Percentiles rank a stretch among this genome's conserved stretches.
These are phyloP conservation scores for Epichloe gansuensis DNA, from an alignment of 2,329 filamentous ascomycete genomes.

Conservation along the genomic window DNA sequence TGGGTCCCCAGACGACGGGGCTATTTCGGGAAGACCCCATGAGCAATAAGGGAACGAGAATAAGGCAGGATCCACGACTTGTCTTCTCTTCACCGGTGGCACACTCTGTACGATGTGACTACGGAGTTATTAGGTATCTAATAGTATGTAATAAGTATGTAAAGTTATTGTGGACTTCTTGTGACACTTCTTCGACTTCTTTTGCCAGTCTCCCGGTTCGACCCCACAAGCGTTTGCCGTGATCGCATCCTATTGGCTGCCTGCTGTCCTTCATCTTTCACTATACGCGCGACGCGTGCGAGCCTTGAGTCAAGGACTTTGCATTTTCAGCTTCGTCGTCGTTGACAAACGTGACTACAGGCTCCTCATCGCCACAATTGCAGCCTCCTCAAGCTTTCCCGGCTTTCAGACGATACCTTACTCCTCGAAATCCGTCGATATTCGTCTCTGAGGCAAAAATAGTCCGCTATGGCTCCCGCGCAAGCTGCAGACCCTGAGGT, in stretches of 20 bases:
- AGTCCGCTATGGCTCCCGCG: constrained; percentile 21
- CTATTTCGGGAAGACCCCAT: constrained; percentile 23
- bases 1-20: constrained; percentile 23
- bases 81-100: too few species aligned
- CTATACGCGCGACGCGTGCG: constrained; percentile 28
- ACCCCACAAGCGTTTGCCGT: neutral
- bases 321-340: constrained; percentile 5
- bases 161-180: too few species aligned
- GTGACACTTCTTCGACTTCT: neutral
- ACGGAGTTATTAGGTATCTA: too few species aligned
- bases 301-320: neutral
- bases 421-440: neutral
- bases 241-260: neutral
- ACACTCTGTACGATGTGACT: too few species aligned
- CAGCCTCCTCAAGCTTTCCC: neutral
- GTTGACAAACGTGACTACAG: constrained; percentile 17
- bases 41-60: constrained; percentile 24
- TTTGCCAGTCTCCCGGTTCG: neutral
- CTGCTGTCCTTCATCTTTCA: neutral
- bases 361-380: neutral
- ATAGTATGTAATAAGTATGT: too few species aligned
- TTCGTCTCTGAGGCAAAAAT: neutral
- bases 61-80: constrained; percentile 1
- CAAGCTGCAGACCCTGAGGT: constrained; percentile 23
- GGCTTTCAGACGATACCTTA: neutral